Percentiles rank a stretch among this genome's conserved stretches.
Evolutionary conservation across 1,284 basidiomycete genomes (phyloP).

Genomic region (Puccinia triticina): DNA sequence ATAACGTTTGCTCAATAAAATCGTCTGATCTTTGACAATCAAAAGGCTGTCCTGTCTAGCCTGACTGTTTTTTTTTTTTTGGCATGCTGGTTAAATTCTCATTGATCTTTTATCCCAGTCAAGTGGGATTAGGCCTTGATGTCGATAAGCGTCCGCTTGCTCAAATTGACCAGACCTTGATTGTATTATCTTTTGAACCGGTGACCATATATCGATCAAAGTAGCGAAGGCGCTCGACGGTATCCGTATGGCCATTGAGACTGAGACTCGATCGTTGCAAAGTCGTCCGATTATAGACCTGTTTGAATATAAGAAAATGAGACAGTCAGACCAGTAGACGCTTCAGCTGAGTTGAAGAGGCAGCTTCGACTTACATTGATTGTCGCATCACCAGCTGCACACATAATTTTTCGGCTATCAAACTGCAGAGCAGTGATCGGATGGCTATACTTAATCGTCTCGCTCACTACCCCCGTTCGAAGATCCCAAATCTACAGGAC

Average conservation of each 20-base stretch:
- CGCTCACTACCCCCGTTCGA: conserved; percentile 81
- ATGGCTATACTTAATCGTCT: conserved; percentile 88
- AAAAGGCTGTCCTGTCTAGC: too few relatives aligned
- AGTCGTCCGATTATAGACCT: conserved; percentile 95
- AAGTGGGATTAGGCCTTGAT: not conserved
- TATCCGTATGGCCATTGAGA: conserved; percentile 88
- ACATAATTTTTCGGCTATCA: conserved; percentile 85
- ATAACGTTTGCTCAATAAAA: too few relatives aligned
- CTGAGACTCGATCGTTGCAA: conserved; percentile 80
- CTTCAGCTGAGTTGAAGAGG: not conserved
- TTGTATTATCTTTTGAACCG: conserved; percentile 80
- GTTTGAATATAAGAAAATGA: not conserved
- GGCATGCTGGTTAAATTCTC: too few relatives aligned
- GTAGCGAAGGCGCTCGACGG: conserved; percentile 86
- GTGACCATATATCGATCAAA: conserved; percentile 95
- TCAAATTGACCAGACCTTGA: conserved; percentile 94
- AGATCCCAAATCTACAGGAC: conserved; percentile 75
- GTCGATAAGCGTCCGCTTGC: not conserved
- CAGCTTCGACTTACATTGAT: conserved; percentile 72
- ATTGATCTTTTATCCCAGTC: too few relatives aligned
- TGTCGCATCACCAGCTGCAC: conserved; percentile 71
- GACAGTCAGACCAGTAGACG: not conserved
- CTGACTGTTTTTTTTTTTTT: too few relatives aligned
- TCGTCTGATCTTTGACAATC: too few relatives aligned
- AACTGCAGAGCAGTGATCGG: conserved; percentile 91